Percentiles rank a stretch among this genome's conserved stretches.
phyloP scores from a whole-genome alignment of 495 filamentous ascomycete species.

The Penicillium coprophilum region DNA sequence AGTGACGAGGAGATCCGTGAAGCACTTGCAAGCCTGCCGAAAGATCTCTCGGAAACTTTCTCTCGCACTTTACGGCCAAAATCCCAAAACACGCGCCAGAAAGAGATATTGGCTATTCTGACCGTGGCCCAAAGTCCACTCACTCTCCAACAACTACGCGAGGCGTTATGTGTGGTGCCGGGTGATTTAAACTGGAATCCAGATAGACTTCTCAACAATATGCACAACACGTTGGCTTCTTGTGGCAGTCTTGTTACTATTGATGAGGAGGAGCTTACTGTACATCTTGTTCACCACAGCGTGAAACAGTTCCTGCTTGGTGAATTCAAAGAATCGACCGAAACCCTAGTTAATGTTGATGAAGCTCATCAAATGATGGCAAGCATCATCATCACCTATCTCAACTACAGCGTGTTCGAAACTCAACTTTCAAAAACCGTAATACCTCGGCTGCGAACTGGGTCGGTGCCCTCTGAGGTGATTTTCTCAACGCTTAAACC shows the following conservation, averaged over 20 bases:
- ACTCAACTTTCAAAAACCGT: neutral
- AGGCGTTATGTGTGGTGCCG: neutral
- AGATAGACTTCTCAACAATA: neutral
- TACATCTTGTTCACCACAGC: neutral
- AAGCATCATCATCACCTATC: neutral
- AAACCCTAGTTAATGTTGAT: neutral
- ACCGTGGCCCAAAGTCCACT: neutral
- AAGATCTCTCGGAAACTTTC: neutral
- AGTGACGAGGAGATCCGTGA: neutral
- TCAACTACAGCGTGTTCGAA: conserved; percentile 1
- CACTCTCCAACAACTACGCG: neutral
- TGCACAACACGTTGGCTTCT: neutral
- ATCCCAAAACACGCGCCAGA: neutral
- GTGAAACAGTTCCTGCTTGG: neutral
- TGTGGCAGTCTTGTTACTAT: neutral
- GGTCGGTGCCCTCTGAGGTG: neutral
- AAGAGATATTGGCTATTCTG: neutral
- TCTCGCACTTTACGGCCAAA: neutral
- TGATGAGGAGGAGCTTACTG: neutral
- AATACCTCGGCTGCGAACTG: neutral
- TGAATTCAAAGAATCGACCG: neutral
- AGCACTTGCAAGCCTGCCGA: neutral
- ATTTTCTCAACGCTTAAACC: neutral
- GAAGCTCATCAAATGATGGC: neutral
- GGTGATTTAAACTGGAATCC: neutral